These are phyloP conservation scores for Trichaptum fuscoviolaceum DNA, from an alignment of 768 basidiomycete genomes.

Conservation along the genomic window DNA sequence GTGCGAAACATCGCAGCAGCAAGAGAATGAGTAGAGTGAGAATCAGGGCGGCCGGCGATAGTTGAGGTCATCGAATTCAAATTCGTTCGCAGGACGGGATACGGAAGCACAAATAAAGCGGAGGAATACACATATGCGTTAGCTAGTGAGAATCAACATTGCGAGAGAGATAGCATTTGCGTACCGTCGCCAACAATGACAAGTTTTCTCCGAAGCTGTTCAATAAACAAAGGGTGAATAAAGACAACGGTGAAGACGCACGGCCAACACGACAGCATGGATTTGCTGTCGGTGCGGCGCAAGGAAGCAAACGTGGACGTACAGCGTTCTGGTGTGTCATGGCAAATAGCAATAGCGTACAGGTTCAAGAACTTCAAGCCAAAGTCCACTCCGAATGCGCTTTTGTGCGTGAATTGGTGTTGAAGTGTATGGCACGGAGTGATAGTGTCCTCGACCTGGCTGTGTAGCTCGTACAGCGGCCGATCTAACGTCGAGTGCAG, in stretches of 20 bases:
- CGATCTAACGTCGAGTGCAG: neutral
- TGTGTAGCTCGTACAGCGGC: neutral
- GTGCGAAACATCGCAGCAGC: neutral
- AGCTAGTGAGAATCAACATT: neutral
- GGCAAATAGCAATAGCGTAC: neutral
- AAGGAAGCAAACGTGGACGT: neutral
- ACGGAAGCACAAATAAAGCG: neutral
- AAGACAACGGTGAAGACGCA: conserved; percentile 1
- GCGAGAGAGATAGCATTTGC: conserved; percentile 16
- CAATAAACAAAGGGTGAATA: neutral
- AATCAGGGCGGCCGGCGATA: neutral
- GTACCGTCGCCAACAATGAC: conserved; percentile 96
- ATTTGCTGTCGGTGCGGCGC: neutral
- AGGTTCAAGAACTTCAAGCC: neutral
- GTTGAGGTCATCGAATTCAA: neutral
- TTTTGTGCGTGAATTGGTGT: neutral
- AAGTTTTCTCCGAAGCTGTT: conserved; percentile 86
- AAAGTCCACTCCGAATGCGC: neutral
- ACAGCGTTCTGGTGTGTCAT: neutral
- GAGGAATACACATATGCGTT: neutral
- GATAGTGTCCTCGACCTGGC: neutral
- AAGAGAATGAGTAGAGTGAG: neutral
- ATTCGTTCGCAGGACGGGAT: neutral
- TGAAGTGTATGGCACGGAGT: neutral
- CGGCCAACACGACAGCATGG: neutral